Percentiles rank a stretch among this genome's conserved stretches.
Conservation (phyloP, 148 eudicot species). For the Linanthus parryae region DNA sequence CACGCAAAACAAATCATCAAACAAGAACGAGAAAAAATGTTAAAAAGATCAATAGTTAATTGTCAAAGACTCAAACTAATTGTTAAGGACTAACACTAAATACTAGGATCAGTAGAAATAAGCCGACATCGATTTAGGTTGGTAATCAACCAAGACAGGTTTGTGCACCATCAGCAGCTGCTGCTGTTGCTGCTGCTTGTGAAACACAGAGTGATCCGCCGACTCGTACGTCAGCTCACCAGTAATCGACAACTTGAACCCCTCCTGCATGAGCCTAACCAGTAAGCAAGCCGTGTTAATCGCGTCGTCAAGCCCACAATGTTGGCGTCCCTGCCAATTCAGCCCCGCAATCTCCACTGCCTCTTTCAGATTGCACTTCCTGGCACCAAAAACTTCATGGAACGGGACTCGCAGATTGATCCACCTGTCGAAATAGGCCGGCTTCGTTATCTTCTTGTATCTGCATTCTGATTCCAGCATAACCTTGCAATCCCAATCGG, state of each 20-base stretch:
- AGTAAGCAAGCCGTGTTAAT: constrained; percentile 83
- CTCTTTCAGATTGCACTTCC: constrained; percentile 66
- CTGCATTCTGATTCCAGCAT: constrained; percentile 98
- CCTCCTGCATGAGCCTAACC: constrained; percentile 51
- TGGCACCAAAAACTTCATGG: constrained; percentile 46
- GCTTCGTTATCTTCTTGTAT: constrained; percentile 75
- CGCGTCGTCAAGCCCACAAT: constrained; percentile 93
- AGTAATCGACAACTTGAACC: constrained; percentile 70
- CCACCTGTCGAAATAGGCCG: constrained; percentile 88
- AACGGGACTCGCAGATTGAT: constrained; percentile 80
- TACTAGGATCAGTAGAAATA: too few relatives aligned
- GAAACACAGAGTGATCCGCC: constrained; percentile 24
- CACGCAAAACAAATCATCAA: too few relatives aligned
- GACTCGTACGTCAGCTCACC: constrained; percentile 37
- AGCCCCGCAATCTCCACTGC: constrained; percentile 86
- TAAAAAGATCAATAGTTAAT: too few relatives aligned
- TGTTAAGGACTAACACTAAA: too few relatives aligned
- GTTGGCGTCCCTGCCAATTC: constrained; percentile 90
- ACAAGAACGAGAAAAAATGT: too few relatives aligned
- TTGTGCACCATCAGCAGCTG: too few relatives aligned
- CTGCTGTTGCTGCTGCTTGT: constrained; percentile 43
- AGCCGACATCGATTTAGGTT: too few relatives aligned
- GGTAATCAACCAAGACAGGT: too few relatives aligned
- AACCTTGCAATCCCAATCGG: constrained; percentile 91
- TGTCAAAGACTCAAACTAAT: too few relatives aligned